Conservation (phyloP, 176 grass and related monocot species). For the Puccinellia tenuiflora region DNA sequence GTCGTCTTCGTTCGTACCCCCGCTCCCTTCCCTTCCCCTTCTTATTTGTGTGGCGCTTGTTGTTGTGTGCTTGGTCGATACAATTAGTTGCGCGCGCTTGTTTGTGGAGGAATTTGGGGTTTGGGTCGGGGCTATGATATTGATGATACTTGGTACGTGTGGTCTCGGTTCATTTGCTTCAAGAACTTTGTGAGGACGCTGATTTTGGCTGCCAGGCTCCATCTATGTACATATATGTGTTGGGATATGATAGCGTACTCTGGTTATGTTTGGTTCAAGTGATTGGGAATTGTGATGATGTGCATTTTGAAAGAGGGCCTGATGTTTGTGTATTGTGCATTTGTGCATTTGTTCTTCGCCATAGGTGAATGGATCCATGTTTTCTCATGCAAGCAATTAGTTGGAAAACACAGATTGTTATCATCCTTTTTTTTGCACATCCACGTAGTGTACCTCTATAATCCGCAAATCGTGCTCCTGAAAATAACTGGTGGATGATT, state of each 20-base stretch:
- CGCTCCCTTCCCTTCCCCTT: not conserved
- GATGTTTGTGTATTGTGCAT: not conserved
- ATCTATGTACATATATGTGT: not conserved
- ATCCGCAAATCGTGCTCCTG: not conserved
- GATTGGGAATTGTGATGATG: not conserved
- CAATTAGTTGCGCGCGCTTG: not conserved
- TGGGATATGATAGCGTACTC: not conserved
- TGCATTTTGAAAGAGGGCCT: not conserved
- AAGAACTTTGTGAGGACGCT: not conserved
- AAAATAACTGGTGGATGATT: not conserved
- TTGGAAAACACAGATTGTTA: not conserved
- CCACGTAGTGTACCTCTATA: not conserved
- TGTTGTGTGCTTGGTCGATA: not conserved
- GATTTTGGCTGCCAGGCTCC: not conserved
- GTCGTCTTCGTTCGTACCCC: slow-evolving; percentile 38
- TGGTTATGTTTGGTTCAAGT: not conserved
- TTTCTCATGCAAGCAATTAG: not conserved
- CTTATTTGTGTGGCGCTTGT: not conserved
- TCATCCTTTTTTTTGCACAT: not conserved
- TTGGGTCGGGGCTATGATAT: not conserved
- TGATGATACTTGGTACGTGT: not conserved
- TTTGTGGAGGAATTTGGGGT: not conserved
- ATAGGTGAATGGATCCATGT: not conserved
- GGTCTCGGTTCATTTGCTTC: not conserved
- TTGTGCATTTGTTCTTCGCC: too few relatives aligned